Percentiles rank a stretch among this genome's conserved stretches.
Conservation (phyloP, 2,329 filamentous ascomycete species). For the Scedosporium dehoogii region DNA sequence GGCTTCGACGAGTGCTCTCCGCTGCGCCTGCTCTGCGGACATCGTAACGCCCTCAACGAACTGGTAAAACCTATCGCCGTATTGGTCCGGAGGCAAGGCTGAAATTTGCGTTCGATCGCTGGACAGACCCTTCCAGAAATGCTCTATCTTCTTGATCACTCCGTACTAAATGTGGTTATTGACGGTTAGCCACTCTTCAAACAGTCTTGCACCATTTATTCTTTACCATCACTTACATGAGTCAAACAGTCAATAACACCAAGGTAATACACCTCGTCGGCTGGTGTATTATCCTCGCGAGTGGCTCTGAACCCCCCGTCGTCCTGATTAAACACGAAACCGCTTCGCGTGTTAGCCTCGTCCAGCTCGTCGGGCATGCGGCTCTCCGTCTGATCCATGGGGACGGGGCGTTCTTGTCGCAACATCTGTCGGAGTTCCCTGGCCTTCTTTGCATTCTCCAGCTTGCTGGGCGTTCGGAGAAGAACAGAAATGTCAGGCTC, state of each 20-base stretch:
- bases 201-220: too few species aligned
- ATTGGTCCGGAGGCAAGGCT: slow-evolving; percentile 78
- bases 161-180: too few species aligned
- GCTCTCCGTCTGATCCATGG: slow-evolving; percentile 71
- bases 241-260: slow-evolving; percentile 98
- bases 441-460: slow-evolving; percentile 86
- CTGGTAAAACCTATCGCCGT: slow-evolving; percentile 86
- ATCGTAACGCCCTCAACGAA: slow-evolving; percentile 89
- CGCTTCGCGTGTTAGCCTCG: slow-evolving; percentile 57
- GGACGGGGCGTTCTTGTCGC: slow-evolving; percentile 85
- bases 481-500: slow-evolving; percentile 56
- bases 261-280: slow-evolving; percentile 93
- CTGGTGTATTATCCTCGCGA: slow-evolving; percentile 75
- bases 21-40: slow-evolving; percentile 72
- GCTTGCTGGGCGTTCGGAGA: slow-evolving; percentile 81
- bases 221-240: slow-evolving; percentile 53
- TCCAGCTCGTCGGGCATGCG: slow-evolving; percentile 87
- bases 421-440: slow-evolving; percentile 86
- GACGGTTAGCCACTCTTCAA: slow-evolving; percentile 4
- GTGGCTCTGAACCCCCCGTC: slow-evolving; percentile 91
- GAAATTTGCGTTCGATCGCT: slow-evolving; percentile 82
- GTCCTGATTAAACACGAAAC: slow-evolving; percentile 82
- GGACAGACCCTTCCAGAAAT: slow-evolving; percentile 92
- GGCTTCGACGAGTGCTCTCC: slow-evolving; percentile 40
- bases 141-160: slow-evolving; percentile 85